Percentiles rank a stretch among this genome's conserved stretches.
These are phyloP conservation scores for Trichophyton verrucosum DNA, from an alignment of 2,329 filamentous ascomycete species.

Conservation along the genomic window DNA sequence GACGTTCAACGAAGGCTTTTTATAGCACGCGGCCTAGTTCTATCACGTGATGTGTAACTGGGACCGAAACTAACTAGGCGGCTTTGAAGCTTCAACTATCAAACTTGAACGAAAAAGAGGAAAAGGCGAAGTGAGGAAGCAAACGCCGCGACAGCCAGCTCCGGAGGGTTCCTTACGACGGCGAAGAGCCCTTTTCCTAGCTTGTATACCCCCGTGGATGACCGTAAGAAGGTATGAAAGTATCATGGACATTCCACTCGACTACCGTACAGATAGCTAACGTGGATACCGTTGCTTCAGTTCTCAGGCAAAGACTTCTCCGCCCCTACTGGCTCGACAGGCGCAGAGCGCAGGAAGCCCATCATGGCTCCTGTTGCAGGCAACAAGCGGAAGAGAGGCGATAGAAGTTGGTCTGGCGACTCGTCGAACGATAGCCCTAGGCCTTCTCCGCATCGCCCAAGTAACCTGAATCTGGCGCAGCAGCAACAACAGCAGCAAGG, in stretches of 20 bases:
- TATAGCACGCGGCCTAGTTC: too few species aligned
- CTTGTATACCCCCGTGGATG: neutral
- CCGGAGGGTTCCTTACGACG: neutral
- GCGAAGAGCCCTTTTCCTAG: neutral
- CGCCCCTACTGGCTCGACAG: neutral
- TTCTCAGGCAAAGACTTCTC: neutral
- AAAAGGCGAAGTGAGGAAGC: neutral
- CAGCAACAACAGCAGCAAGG: conserved; percentile 32
- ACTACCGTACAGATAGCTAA: neutral
- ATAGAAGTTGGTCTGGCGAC: conserved; percentile 34
- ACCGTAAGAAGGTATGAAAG: neutral
- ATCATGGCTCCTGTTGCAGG: conserved; percentile 40
- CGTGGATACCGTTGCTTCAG: neutral
- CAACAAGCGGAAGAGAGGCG: conserved; percentile 45
- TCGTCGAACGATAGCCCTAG: conserved; percentile 28
- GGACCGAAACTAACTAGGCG: too few species aligned
- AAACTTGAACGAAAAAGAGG: neutral
- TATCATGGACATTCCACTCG: neutral
- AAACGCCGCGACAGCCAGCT: neutral
- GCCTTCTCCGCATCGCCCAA: conserved; percentile 37
- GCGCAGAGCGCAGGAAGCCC: conserved; percentile 12
- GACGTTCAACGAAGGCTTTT: neutral
- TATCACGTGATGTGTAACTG: too few species aligned
- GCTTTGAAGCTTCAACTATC: neutral
- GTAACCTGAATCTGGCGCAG: conserved; percentile 41